Conservation (phyloP, 768 basidiomycete species). For the Lyophyllum shimeji region DNA sequence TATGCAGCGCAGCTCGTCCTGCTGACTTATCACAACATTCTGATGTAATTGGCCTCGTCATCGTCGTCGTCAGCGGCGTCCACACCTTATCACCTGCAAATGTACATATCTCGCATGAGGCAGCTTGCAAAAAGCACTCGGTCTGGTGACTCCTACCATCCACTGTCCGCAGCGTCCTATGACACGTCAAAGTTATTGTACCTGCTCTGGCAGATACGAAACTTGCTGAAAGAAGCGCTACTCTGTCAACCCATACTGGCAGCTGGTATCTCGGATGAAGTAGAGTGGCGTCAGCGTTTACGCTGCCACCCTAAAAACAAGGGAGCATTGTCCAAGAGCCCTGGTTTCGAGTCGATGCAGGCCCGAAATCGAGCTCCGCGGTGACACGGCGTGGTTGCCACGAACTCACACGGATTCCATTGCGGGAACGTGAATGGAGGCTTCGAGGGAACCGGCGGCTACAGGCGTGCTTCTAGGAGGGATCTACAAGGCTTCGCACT, state of each 20-base stretch:
- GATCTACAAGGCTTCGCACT: neutral
- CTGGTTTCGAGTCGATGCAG: neutral
- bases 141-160: neutral
- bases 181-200: neutral
- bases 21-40: neutral
- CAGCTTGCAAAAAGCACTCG: neutral
- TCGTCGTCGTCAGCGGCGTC: neutral
- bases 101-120: neutral
- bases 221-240: neutral
- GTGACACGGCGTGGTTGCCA: neutral
- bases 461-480: neutral
- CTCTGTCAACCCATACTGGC: neutral
- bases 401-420: neutral
- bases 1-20: too few relatives aligned
- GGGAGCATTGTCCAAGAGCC: neutral
- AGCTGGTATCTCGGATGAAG: neutral
- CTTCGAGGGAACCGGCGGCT: neutral
- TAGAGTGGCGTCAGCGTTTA: neutral
- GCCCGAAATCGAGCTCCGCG: neutral
- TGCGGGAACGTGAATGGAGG: neutral
- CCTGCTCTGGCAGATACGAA: neutral
- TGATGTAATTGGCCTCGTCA: neutral
- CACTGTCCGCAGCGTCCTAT: neutral
- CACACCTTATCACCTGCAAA: neutral
- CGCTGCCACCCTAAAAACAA: neutral